Evolutionary conservation across 495 filamentous ascomycete genomes (phyloP).

Genomic region (Trichoderma virens): DNA sequence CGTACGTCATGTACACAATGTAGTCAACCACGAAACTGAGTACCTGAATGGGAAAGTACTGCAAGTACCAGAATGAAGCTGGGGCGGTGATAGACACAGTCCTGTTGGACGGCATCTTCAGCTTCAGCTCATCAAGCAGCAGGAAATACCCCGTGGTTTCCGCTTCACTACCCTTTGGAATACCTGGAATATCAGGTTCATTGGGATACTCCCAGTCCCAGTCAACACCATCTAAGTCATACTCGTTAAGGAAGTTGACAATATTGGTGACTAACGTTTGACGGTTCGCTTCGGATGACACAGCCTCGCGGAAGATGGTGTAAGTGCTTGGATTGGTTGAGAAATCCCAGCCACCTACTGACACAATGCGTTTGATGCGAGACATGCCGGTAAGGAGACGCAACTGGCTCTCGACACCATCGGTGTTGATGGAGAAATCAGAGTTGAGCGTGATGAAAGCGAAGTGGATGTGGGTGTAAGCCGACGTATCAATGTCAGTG

Average conservation of each 20-base stretch:
- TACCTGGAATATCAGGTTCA: conserved; percentile 21
- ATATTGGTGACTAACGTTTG: conserved; percentile 29
- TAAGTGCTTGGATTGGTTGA: conserved; percentile 29
- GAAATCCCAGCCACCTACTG: conserved; percentile 43
- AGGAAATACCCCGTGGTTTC: conserved; percentile 20
- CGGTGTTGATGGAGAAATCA: conserved; percentile 19
- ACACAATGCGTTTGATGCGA: conserved; percentile 30
- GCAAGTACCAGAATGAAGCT: conserved; percentile 22
- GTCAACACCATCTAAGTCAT: conserved; percentile 26
- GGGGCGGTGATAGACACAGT: conserved; percentile 25
- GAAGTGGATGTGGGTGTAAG: conserved; percentile 40
- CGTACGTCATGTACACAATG: conserved; percentile 27
- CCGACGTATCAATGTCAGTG: conserved; percentile 16
- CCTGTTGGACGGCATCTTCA: conserved; percentile 17
- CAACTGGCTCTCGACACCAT: conserved; percentile 11
- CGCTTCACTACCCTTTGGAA: conserved; percentile 13
- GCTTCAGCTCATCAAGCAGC: conserved; percentile 18
- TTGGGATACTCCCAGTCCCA: conserved; percentile 14
- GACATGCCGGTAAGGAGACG: conserved; percentile 17
- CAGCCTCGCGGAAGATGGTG: conserved; percentile 30
- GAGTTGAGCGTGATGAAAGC: conserved; percentile 33
- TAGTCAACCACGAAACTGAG: conserved; percentile 23
- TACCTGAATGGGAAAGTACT: conserved; percentile 15
- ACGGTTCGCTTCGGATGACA: conserved; percentile 26
- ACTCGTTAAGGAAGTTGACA: conserved; percentile 24